Base-by-base conservation (phyloP, 2,329 filamentous ascomycete species). In the Aspergillus caelatus region DNA sequence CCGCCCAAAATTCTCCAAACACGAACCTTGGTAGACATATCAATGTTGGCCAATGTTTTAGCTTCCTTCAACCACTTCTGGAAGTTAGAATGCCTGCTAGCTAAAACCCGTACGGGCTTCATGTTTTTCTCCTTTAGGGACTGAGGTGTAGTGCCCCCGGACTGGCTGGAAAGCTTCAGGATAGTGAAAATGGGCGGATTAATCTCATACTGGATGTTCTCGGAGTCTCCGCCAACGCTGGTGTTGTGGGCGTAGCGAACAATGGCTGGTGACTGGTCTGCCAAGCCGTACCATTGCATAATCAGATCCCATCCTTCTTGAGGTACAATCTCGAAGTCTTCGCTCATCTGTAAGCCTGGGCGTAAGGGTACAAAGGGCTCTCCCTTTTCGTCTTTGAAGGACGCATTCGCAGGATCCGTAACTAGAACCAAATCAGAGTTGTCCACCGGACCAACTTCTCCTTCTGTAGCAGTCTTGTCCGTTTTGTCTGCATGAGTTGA, bases 161-260 rank as follows among this genome's bases (percentile, higher is more conserved):
- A 86, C 10, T 78, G 75, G 69, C 83, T 83, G 75, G 89, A 89
- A 1, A 98, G 82, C 68, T 94, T 93, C 73, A 96, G 88, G 64
- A 98, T 84, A 1, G 89, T 92, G 75, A 97, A 92, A 50, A 97
- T 84, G 0, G 92, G 93, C 5, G 94, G 95, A 71, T 93, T 88
- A 46, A 93, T 83, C 78, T 98, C 95, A 75, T 91, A 96, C 70
- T 91, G 83, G 54, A 97, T 80, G 67, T 96, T 92, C 45, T 87
- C 81, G n/a, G 79, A 73, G 2, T 84, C 84, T 46, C 86, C 84
- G 1, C 83, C 81, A 9, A 88, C 85, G 34, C 72, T 79, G 30
- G 90, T 93, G 76, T 97, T 91, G 77, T 94, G 91, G 43, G 91
- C 93, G 68, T 85, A 86, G 63, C 95, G 89, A 53, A 88, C 80